Base-by-base conservation (phyloP, 2,329 filamentous ascomycete species). In the Fusarium algeriense region DNA sequence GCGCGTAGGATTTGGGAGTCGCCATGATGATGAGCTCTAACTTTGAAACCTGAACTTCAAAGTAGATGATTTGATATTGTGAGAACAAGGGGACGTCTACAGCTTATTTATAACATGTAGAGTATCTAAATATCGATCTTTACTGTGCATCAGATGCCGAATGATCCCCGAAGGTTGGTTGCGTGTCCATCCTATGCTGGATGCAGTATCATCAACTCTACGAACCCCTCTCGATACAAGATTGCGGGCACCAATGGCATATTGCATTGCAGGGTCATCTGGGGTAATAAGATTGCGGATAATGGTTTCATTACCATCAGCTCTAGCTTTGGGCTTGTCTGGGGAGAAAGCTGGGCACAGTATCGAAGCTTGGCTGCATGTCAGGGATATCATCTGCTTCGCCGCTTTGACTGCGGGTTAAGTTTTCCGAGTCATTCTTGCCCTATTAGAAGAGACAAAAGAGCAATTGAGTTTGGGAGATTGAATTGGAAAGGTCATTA, bases 161-260 rank as follows among this genome's bases (percentile, higher is more conserved):
- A 73, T 40, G 67, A 73, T 60, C 43, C 37, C 73, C 73, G 63
- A 53, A 28, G 50, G 48, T 49, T 61, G 46, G 26, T 28, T 64
- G 49, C 32, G 57, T 53, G 64, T 60, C 62, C 61, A 75, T 38
- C 30, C n/a, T 26, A 69, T 30, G 35, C 64, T 70, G 32, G 63
- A 60, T 50, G 26, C 45, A 70, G 63, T 53, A 73, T 69, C 69
- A 50, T 54, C 60, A 64, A 52, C 48, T 55, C 60, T 67, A 53
- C 55, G 50, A 73, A 53, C 70, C 73, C 69, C 73, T 70, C 70
- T 60, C 50, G 35, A 53, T 26, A 30, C 30, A 64, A 52, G 43
- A 65, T 62, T 75, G 73, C 73, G 73, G 73, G 73, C 73, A 75
- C 73, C 73, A 75, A 75, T 75, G 50, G 54, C 50, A 53, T 23